A percentile compares a stretch with the other conserved stretches of the same genome.
These are phyloP conservation scores for Debaryomyces subglobosus DNA, from an alignment of 1,139 yeast species.

Conservation along the genomic window DNA sequence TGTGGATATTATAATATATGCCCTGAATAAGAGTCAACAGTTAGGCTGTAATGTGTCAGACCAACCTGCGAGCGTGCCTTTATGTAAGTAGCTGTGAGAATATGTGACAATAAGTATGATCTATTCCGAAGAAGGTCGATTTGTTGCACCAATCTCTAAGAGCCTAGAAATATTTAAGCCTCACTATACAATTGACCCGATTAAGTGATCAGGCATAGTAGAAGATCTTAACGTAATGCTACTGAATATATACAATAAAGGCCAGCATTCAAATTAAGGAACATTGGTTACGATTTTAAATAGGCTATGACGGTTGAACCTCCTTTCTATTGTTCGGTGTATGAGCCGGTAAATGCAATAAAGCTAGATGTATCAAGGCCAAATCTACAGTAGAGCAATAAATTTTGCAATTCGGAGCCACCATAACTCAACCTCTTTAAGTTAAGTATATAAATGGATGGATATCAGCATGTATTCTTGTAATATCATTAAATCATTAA, in stretches of 20 bases:
- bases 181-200: background rate
- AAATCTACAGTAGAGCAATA: background rate
- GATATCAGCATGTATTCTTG: background rate
- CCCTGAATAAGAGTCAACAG: background rate
- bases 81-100: background rate
- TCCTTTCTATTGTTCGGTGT: background rate
- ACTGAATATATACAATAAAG: background rate
- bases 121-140: background rate
- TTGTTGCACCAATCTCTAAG: background rate
- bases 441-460: background rate
- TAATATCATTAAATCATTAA: background rate
- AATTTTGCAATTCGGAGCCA: constrained; percentile 2
- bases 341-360: background rate
- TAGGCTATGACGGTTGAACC: background rate
- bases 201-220: background rate
- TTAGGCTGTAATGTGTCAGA: background rate
- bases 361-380: background rate
- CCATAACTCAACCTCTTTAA: background rate
- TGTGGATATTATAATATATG: background rate
- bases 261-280: background rate
- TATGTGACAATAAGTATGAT: background rate
- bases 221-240: background rate
- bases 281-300: background rate
- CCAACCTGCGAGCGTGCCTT: background rate
- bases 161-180: background rate